A percentile compares a stretch with the other conserved stretches of the same genome.
Conservation (phyloP, 345 rosid genomes). For the Camelina laxa region DNA sequence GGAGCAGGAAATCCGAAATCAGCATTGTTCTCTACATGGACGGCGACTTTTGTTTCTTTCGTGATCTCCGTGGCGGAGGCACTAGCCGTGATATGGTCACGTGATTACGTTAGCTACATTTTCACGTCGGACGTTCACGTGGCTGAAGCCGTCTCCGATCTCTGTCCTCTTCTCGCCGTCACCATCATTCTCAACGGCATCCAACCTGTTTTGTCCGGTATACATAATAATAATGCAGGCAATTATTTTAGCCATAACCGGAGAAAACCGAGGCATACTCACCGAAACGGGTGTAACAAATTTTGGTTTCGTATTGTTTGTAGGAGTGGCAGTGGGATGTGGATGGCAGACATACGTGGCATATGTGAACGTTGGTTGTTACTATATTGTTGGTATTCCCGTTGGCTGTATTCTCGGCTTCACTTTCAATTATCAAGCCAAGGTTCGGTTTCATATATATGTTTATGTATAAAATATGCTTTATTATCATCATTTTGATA, state of each 20-base stretch:
- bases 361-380: constrained; percentile 66
- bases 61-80: constrained; percentile 52
- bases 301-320: constrained; percentile 21
- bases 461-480: background rate
- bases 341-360: constrained; percentile 83
- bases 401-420: constrained; percentile 65
- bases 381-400: constrained; percentile 64
- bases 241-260: background rate
- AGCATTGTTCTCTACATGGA: constrained; percentile 57
- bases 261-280: background rate
- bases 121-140: constrained; percentile 65
- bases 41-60: constrained; percentile 53
- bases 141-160: constrained; percentile 68
- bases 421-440: constrained; percentile 52
- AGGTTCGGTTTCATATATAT: constrained; percentile 44
- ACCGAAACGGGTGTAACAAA: background rate
- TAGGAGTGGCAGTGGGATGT: constrained; percentile 81
- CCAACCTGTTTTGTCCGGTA: constrained; percentile 78
- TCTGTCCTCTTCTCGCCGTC: constrained; percentile 66
- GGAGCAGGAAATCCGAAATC: constrained; percentile 75
- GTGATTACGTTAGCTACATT: constrained; percentile 55
- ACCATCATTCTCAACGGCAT: constrained; percentile 69
- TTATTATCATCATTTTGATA: background rate
- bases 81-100: constrained; percentile 33
- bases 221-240: background rate